Conservation (phyloP, 169 alveolate genomes). For the Theileria orientalis region DNA sequence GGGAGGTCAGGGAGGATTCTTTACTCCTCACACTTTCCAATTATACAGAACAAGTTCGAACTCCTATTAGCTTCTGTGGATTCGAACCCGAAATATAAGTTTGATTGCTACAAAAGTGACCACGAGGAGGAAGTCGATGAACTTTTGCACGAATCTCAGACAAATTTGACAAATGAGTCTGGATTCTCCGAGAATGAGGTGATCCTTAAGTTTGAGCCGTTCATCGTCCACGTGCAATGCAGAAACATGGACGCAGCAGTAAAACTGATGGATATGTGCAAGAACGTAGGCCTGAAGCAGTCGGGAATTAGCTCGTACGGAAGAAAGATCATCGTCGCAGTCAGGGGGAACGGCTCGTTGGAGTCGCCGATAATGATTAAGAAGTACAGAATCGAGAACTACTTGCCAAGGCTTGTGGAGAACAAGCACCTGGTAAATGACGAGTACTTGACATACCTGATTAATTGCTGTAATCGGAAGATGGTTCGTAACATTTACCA, state of each 20-base stretch:
- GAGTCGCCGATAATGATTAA: slow-evolving; percentile 51
- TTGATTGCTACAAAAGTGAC: slow-evolving; percentile 33
- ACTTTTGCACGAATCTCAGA: slow-evolving; percentile 5
- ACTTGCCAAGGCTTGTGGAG: not conserved
- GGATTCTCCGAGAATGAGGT: slow-evolving; percentile 20
- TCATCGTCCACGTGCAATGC: slow-evolving; percentile 73
- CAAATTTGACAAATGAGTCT: not conserved
- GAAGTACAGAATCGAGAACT: not conserved
- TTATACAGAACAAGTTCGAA: not conserved
- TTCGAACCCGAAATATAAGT: slow-evolving; percentile 47
- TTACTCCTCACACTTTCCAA: slow-evolving; percentile 34
- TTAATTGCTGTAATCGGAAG: slow-evolving; percentile 45
- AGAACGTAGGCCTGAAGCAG: slow-evolving; percentile 71
- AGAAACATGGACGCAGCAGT: slow-evolving; percentile 50
- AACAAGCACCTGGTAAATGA: slow-evolving; percentile 38
- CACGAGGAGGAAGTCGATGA: not conserved
- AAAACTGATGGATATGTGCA: slow-evolving; percentile 57
- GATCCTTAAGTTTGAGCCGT: slow-evolving; percentile 71
- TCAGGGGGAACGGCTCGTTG: slow-evolving; percentile 56
- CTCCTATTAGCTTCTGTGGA: slow-evolving; percentile 15
- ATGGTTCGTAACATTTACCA: slow-evolving; percentile 32
- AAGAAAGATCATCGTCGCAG: slow-evolving; percentile 61
- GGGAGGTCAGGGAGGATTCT: slow-evolving; percentile 48
- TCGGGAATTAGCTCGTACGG: slow-evolving; percentile 66
- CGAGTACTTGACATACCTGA: slow-evolving; percentile 17